Conservation (phyloP, 1,284 basidiomycete genomes). For the Tylopilus sp. region DNA sequence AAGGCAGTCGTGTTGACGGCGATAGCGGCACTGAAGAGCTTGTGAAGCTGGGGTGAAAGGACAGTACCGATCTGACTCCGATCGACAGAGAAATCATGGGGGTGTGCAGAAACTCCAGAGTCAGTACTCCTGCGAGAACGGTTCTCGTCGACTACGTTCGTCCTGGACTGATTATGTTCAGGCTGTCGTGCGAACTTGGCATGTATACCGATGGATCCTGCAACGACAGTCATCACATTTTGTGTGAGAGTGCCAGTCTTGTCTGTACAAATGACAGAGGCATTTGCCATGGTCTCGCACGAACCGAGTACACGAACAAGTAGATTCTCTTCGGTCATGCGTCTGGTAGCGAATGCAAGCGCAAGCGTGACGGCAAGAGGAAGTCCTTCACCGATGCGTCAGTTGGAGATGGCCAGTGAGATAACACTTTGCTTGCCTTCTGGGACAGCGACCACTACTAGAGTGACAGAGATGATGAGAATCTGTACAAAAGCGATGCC, state of each 20-base stretch:
- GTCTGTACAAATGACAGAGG: constrained; percentile 94
- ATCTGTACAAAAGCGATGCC: constrained; percentile 92
- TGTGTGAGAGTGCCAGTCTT: constrained; percentile 94
- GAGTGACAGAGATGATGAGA: constrained; percentile 90
- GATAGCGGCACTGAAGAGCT: constrained; percentile 83
- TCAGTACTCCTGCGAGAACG: constrained; percentile 35
- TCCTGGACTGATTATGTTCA: constrained; percentile 69
- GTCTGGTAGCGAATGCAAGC: constrained; percentile 93
- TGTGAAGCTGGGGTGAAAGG: constrained; percentile 60
- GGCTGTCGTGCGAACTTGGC: constrained; percentile 88
- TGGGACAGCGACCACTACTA: constrained; percentile 96
- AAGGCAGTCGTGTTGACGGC: constrained; percentile 96
- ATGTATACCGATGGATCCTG: constrained; percentile 90
- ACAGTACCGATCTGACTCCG: constrained; percentile 63
- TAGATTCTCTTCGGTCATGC: constrained; percentile 94
- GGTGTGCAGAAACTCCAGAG: constrained; percentile 40
- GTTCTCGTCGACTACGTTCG: constrained; percentile 66
- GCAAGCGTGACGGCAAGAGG: constrained; percentile 96
- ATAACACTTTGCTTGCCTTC: constrained; percentile 57
- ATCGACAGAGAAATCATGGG: constrained; percentile 83
- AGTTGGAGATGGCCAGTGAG: constrained; percentile 6
- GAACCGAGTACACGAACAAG: constrained; percentile 94
- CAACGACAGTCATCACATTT: constrained; percentile 94
- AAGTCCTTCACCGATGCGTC: constrained; percentile 52
- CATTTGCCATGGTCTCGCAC: constrained; percentile 99